Base-by-base conservation (phyloP, 164 flowering plant species). In the Akebia trifoliata region DNA sequence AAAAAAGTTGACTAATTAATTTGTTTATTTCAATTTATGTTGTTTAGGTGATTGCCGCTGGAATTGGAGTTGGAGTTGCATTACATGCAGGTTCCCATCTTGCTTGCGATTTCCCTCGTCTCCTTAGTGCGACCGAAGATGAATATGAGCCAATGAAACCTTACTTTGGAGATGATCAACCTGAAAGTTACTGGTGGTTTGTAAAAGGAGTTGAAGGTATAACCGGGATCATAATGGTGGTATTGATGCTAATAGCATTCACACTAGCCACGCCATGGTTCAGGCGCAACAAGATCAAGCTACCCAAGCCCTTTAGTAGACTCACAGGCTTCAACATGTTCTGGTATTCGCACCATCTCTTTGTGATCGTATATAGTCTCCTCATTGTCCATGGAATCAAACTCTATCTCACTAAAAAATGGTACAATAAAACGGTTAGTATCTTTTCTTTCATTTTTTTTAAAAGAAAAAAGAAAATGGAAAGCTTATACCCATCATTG, bases 121-220 rank as follows among this genome's bases (percentile, higher is more conserved):
- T 85, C 0, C 62, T 85, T 8, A 63, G 55, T 22, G 84, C 86
- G 0, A 68, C 70, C 0, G 73, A 65, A 2, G 81, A 72, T 0
- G 68, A 69, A 49, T 84, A 81, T 34, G 83, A 78, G 72, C 83
- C 73, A 0, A 53, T 84, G 82, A 18, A 74, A 54, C 72, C 59
- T 0, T 82, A 52, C 69, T 84, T 84, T 48, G 85, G 87, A 1
- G 71, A 70, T 0, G 70, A 73, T 0, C 75, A 73, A 38, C 77
- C 77, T 20, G 24, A 61, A 4, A 66, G 37, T 46, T 73, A 73
- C 52, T 73, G 77, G 77, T 69, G 61, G 64, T 73, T 73, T 20
- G 65, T 73, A 1, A 66, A 63, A 28, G 71, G 71, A 4, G 56
- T 60, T 0, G 77, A 73, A 57, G 71, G 71, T 5, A 28, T 54